These are phyloP conservation scores for Kazachstania africana DNA, from an alignment of 805 yeast genomes.

Conservation along the genomic window DNA sequence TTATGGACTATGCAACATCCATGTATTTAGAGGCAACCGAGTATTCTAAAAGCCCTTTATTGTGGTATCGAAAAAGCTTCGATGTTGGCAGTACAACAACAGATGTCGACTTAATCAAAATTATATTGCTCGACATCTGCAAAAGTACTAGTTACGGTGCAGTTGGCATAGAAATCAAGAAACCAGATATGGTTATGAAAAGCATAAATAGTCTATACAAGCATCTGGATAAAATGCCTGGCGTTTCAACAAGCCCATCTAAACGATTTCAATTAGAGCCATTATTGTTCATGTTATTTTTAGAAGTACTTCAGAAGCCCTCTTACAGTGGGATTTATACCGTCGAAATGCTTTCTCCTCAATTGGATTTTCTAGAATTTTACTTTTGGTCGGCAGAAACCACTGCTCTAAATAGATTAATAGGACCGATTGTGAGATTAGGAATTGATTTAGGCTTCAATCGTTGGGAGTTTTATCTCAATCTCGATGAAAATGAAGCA, in stretches of 20 bases:
- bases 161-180: too few relatives aligned
- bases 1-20: conserved; percentile 5
- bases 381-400: too few relatives aligned
- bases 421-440: not conserved
- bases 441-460: conserved; percentile 3
- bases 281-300: too few relatives aligned
- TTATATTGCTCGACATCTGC: too few relatives aligned
- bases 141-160: too few relatives aligned
- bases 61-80: not conserved
- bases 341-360: not conserved
- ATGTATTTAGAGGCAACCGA: not conserved
- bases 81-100: not conserved
- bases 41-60: too few relatives aligned
- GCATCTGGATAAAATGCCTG: too few relatives aligned
- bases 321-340: not conserved
- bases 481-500: conserved; percentile 5
- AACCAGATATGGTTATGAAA: too few relatives aligned
- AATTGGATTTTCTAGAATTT: not conserved
- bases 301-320: not conserved
- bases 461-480: conserved; percentile 13
- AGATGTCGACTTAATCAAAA: not conserved
- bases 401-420: not conserved
- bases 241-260: not conserved
- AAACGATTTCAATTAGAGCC: not conserved
- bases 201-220: too few relatives aligned